phyloP scores from a whole-genome alignment of 2,329 filamentous ascomycete species.

The Aspergillus arachidicola region DNA sequence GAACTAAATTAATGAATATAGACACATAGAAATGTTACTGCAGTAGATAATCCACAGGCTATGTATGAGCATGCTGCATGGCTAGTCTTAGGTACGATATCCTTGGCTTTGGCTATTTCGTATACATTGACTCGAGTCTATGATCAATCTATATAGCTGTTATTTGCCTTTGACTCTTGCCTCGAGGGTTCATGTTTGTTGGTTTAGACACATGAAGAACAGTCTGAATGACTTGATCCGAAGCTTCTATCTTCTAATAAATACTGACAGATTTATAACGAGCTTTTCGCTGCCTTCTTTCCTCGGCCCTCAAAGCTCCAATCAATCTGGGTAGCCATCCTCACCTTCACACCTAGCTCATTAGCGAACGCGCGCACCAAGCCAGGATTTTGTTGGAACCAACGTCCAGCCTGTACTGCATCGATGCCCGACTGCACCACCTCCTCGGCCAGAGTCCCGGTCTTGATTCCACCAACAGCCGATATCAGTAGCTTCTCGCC shows the following conservation, averaged over 20 bases:
- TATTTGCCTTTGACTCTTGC: too few relatives aligned
- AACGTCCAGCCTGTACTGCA: conserved; percentile 52
- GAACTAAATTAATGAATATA: too few relatives aligned
- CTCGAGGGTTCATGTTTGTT: too few relatives aligned
- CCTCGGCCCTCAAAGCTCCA: conserved; percentile 10
- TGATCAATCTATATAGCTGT: too few relatives aligned
- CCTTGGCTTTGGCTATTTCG: too few relatives aligned
- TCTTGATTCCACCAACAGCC: conserved; percentile 25
- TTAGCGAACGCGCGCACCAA: conserved; percentile 60
- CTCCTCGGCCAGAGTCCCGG: conserved; percentile 47
- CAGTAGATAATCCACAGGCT: neutral
- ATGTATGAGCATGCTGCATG: neutral
- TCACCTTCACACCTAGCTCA: conserved; percentile 52
- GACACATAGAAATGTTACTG: neutral
- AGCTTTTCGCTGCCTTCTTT: too few relatives aligned
- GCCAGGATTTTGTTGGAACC: conserved; percentile 63
- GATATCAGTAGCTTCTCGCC: conserved; percentile 11
- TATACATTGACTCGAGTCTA: too few relatives aligned
- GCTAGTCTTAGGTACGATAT: neutral
- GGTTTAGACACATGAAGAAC: too few relatives aligned
- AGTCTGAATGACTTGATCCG: too few relatives aligned
- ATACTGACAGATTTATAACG: neutral
- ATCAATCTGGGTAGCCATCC: conserved; percentile 42
- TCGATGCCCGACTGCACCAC: conserved; percentile 54
- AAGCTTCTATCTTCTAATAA: too few relatives aligned